Conservation (phyloP, 768 basidiomycete species). For the Gloeophyllum trabeum region DNA sequence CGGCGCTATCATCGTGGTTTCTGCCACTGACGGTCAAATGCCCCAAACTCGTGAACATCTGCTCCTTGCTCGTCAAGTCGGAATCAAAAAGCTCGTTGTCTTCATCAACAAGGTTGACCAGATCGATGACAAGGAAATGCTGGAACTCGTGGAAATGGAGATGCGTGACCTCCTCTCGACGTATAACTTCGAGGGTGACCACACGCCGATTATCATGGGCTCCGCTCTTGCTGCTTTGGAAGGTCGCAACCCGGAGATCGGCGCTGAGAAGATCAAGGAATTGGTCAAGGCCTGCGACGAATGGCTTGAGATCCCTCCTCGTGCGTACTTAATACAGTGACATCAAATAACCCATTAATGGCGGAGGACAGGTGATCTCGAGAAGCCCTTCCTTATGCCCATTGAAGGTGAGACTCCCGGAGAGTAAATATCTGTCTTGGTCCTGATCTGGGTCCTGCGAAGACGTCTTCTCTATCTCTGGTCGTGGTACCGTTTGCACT, state of each 20-base stretch:
- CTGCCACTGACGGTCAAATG: slow-evolving; percentile 99
- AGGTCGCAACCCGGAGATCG: slow-evolving; percentile 70
- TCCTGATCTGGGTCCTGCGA: background rate
- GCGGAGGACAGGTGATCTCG: slow-evolving; percentile 67
- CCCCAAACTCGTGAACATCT: slow-evolving; percentile 98
- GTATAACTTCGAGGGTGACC: slow-evolving; percentile 95
- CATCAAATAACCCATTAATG: slow-evolving; percentile 1
- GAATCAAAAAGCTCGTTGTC: slow-evolving; percentile 93
- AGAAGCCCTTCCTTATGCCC: slow-evolving; percentile 95
- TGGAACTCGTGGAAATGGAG: slow-evolving; percentile 99
- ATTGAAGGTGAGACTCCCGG: slow-evolving; percentile 53
- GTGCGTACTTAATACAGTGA: slow-evolving; percentile 30
- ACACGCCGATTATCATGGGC: slow-evolving; percentile 97
- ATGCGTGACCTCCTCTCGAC: slow-evolving; percentile 90
- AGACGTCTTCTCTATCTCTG: slow-evolving; percentile 96
- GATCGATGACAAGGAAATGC: slow-evolving; percentile 95
- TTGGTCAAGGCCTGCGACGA: slow-evolving; percentile 80
- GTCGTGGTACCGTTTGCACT: slow-evolving; percentile 95
- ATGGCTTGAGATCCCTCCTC: slow-evolving; percentile 91
- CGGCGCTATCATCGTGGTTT: slow-evolving; percentile 91
- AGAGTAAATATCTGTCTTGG: background rate
- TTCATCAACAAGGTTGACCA: slow-evolving; percentile 99
- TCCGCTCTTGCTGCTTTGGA: slow-evolving; percentile 94
- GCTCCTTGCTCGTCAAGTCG: slow-evolving; percentile 94
- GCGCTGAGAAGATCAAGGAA: slow-evolving; percentile 68